Percentiles rank a stretch among this genome's conserved stretches.
phyloP scores from a whole-genome alignment of 805 yeast genomes.

The Danielozyma ontarioensis region DNA sequence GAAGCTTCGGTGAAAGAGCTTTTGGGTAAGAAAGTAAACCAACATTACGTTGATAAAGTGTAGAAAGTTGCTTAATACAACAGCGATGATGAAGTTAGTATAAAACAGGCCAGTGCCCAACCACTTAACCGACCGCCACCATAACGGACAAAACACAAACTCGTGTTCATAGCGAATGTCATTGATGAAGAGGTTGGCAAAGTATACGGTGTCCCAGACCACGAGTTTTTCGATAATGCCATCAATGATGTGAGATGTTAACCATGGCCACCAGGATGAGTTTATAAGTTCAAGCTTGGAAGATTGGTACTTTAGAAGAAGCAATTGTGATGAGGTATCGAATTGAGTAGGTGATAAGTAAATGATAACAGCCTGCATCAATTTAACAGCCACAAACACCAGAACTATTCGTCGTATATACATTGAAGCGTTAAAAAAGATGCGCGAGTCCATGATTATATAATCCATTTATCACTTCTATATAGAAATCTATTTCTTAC shows the following conservation, averaged over 20 bases:
- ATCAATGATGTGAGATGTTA: slow-evolving; percentile 3
- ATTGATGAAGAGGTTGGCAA: slow-evolving; percentile 48
- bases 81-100: slow-evolving; percentile 40
- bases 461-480: background rate
- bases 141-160: slow-evolving; percentile 78
- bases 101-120: slow-evolving; percentile 33
- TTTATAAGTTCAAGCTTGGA: slow-evolving; percentile 4
- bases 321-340: slow-evolving; percentile 42
- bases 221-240: slow-evolving; percentile 48
- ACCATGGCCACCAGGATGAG: background rate
- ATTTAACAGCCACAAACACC: slow-evolving; percentile 28
- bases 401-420: slow-evolving; percentile 7
- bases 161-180: slow-evolving; percentile 75
- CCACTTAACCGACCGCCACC: slow-evolving; percentile 52
- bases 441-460: background rate
- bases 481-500: slow-evolving; percentile 26
- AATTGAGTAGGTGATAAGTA: slow-evolving; percentile 40
- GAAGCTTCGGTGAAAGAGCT: background rate
- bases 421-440: background rate
- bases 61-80: slow-evolving; percentile 45
- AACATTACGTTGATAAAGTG: slow-evolving; percentile 48
- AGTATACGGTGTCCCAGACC: slow-evolving; percentile 86
- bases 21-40: slow-evolving; percentile 44
- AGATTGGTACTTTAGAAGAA: slow-evolving; percentile 18
- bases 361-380: slow-evolving; percentile 32